A percentile compares a stretch with the other conserved stretches of the same genome.
phyloP scores from a whole-genome alignment of 164 flowering plant species.

The Euptelea pleiosperma region DNA sequence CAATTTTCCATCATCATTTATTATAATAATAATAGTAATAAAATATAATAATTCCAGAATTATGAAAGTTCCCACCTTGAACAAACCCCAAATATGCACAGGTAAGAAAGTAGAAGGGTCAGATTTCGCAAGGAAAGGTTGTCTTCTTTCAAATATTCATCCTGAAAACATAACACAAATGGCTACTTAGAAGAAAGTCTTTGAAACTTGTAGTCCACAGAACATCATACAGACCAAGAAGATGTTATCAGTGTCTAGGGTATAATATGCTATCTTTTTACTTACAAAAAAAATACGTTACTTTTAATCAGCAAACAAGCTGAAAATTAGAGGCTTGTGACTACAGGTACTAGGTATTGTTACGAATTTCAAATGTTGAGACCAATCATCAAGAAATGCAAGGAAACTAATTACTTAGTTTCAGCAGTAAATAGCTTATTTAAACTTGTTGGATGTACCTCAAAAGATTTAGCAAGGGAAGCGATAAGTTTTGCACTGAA shows the following conservation, averaged over 20 bases:
- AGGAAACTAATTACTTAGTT: too few relatives aligned
- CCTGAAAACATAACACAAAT: constrained; percentile 40
- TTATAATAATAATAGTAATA: neutral
- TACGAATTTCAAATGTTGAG: too few relatives aligned
- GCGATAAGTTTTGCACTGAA: constrained; percentile 88
- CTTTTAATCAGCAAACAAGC: too few relatives aligned
- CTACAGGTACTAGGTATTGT: too few relatives aligned
- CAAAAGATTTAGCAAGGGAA: constrained; percentile 72
- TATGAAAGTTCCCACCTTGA: constrained; percentile 53
- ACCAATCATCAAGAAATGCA: too few relatives aligned
- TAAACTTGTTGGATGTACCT: constrained; percentile 44
- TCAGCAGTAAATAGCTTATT: too few relatives aligned
- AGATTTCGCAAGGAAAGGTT: constrained; percentile 76
- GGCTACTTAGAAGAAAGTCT: neutral
- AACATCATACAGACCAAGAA: neutral
- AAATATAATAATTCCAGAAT: neutral
- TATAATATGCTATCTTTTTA: neutral
- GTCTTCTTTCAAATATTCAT: constrained; percentile 66
- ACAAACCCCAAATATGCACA: constrained; percentile 85
- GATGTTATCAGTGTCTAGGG: too few relatives aligned
- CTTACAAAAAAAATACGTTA: too few relatives aligned
- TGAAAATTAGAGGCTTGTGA: too few relatives aligned
- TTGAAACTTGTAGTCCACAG: neutral
- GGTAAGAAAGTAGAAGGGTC: constrained; percentile 72
- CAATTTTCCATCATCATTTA: neutral